Evolutionary conservation across 2,329 filamentous ascomycete species (phyloP).

Genomic region (Colletotrichum chlorophyti): DNA sequence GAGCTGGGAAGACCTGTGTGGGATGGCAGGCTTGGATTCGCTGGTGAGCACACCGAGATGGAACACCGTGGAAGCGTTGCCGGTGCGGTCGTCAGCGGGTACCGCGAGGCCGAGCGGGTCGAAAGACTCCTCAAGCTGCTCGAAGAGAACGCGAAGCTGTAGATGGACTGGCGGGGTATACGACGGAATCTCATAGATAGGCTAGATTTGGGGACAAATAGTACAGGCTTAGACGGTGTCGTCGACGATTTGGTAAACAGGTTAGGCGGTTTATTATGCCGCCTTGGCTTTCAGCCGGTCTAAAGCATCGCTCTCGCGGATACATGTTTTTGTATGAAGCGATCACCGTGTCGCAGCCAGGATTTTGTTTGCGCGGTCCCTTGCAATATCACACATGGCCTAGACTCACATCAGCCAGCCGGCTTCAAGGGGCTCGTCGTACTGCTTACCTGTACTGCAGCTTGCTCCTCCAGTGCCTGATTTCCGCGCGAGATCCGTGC

Average conservation of each 20-base stretch:
- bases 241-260: no score
- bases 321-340: not conserved
- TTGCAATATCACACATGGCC: constrained; percentile 93
- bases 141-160: constrained; percentile 20
- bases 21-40: constrained; percentile 22
- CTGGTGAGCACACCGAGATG: constrained; percentile 28
- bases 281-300: not conserved
- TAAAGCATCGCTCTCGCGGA: not conserved
- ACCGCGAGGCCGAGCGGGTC: constrained; percentile 25
- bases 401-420: constrained; percentile 38
- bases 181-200: constrained; percentile 10
- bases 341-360: constrained; percentile 19
- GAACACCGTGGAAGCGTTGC: constrained; percentile 26
- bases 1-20: constrained; percentile 21
- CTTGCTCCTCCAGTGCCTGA: constrained; percentile 70
- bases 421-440: no score
- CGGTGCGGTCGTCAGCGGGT: constrained; percentile 23
- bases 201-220: constrained; percentile 13
- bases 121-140: constrained; percentile 18
- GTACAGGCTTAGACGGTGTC: constrained; percentile 2
- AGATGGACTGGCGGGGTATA: not conserved
- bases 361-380: constrained; percentile 76
- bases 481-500: constrained; percentile 73
- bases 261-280: no score
- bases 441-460: constrained; percentile 73